Conservation (phyloP, 441 rosid genomes). For the Arabidopsis hybrid region DNA sequence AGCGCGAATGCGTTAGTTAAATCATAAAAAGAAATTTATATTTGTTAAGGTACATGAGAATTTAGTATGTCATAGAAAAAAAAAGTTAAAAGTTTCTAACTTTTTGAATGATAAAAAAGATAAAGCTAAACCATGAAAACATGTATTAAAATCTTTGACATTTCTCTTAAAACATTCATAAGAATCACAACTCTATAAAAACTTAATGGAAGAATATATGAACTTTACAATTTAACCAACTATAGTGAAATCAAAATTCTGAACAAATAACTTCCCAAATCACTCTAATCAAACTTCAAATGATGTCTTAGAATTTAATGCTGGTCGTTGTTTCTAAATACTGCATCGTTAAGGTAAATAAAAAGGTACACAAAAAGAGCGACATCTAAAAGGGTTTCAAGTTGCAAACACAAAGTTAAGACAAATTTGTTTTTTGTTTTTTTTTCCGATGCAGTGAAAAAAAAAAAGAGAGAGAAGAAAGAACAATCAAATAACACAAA, state of each 20-base stretch:
- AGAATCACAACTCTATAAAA: background rate
- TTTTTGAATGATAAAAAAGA: background rate
- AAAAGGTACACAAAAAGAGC: background rate
- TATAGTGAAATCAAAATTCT: background rate
- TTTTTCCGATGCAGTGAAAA: slow-evolving; percentile 1
- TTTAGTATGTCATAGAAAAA: background rate
- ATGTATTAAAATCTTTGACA: background rate
- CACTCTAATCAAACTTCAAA: slow-evolving; percentile 18
- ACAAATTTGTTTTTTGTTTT: background rate
- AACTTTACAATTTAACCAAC: background rate
- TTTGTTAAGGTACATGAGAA: background rate
- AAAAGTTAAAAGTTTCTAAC: background rate
- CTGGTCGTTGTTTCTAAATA: slow-evolving; percentile 29
- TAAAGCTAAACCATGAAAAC: background rate
- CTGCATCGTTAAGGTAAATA: slow-evolving; percentile 26
- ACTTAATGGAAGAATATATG: background rate
- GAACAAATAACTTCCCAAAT: background rate
- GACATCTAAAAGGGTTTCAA: slow-evolving; percentile 11
- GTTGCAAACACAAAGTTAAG: slow-evolving; percentile 19
- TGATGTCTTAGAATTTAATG: slow-evolving; percentile 29
- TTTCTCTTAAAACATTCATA: background rate
- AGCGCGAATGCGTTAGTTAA: background rate
- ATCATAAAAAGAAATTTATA: background rate
- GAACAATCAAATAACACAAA: slow-evolving; percentile 32
- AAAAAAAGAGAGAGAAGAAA: background rate